Evolutionary conservation across 129 eudicot genomes (phyloP).

Genomic region (Calendula officinalis): DNA sequence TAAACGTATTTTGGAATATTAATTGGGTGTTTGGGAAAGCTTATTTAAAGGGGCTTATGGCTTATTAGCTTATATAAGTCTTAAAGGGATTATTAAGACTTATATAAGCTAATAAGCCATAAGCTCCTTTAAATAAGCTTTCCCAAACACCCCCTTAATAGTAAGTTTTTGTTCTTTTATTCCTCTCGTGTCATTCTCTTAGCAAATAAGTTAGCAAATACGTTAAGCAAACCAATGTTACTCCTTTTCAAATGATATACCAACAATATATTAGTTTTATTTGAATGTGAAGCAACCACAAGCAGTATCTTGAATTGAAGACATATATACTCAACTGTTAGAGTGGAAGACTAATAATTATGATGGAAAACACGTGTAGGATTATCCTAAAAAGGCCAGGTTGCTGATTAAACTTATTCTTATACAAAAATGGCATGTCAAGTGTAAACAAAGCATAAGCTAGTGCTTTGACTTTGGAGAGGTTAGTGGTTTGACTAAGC

Average conservation of each 20-base stretch:
- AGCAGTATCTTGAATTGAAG: not conserved
- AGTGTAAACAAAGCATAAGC: slow-evolving; percentile 26
- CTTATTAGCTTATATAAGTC: too few relatives aligned
- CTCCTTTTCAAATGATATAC: not conserved
- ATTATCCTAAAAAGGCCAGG: not conserved
- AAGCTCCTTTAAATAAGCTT: too few relatives aligned
- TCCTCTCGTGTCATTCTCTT: too few relatives aligned
- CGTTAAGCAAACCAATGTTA: too few relatives aligned
- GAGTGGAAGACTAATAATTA: not conserved
- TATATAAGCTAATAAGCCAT: too few relatives aligned
- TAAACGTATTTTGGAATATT: too few relatives aligned
- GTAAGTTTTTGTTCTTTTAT: too few relatives aligned
- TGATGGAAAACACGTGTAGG: slow-evolving; percentile 13
- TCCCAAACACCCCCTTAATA: too few relatives aligned
- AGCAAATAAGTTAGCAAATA: too few relatives aligned
- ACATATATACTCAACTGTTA: not conserved
- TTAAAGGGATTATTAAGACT: too few relatives aligned
- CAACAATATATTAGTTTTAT: not conserved
- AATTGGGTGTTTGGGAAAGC: too few relatives aligned
- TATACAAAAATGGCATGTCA: slow-evolving; percentile 13
- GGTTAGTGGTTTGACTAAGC: slow-evolving; percentile 35
- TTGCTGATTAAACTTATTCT: not conserved
- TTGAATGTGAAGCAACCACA: not conserved
- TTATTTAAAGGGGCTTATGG: too few relatives aligned
- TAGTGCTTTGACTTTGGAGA: slow-evolving; percentile 27